Evolutionary conservation across 768 basidiomycete genomes (phyloP).

Genomic region (Tricholoma hemisulphureum): DNA sequence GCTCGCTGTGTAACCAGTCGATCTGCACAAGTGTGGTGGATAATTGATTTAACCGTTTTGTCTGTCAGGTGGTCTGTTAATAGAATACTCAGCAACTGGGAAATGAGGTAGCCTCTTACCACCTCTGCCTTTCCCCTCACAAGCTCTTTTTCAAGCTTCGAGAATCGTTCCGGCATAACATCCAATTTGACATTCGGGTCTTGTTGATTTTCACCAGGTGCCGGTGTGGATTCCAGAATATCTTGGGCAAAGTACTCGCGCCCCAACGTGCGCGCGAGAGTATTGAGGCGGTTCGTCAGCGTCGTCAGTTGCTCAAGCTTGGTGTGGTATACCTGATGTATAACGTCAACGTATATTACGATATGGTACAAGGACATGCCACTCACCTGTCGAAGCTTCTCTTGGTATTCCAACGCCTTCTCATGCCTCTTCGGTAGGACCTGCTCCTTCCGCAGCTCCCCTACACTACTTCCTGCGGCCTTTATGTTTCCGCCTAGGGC

Average conservation of each 20-base stretch:
- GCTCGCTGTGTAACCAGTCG: slow-evolving; percentile 79
- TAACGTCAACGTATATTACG: slow-evolving; percentile 2
- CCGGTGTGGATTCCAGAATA: slow-evolving; percentile 46
- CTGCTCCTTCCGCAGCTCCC: slow-evolving; percentile 69
- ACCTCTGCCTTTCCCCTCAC: slow-evolving; percentile 85
- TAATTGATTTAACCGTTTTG: slow-evolving; percentile 65
- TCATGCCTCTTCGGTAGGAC: slow-evolving; percentile 73
- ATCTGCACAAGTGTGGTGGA: slow-evolving; percentile 68
- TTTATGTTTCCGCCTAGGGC: slow-evolving; percentile 74
- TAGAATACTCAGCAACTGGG: not conserved
- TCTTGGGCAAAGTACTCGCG: slow-evolving; percentile 57
- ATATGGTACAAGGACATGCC: not conserved
- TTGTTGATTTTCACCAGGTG: slow-evolving; percentile 37
- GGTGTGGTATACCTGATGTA: slow-evolving; percentile 63
- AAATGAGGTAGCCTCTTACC: slow-evolving; percentile 43
- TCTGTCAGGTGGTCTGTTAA: slow-evolving; percentile 35
- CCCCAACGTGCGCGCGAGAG: slow-evolving; percentile 61
- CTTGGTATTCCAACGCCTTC: slow-evolving; percentile 65
- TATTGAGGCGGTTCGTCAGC: slow-evolving; percentile 61
- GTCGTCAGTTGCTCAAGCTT: slow-evolving; percentile 75
- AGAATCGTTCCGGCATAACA: slow-evolving; percentile 79
- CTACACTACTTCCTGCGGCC: slow-evolving; percentile 59
- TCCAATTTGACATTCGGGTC: slow-evolving; percentile 53
- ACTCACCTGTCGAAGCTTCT: slow-evolving; percentile 75
- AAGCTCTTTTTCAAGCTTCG: slow-evolving; percentile 79